Evolutionary conservation across 176 grass and related monocot species (phyloP).

Genomic region (Poa annua): DNA sequence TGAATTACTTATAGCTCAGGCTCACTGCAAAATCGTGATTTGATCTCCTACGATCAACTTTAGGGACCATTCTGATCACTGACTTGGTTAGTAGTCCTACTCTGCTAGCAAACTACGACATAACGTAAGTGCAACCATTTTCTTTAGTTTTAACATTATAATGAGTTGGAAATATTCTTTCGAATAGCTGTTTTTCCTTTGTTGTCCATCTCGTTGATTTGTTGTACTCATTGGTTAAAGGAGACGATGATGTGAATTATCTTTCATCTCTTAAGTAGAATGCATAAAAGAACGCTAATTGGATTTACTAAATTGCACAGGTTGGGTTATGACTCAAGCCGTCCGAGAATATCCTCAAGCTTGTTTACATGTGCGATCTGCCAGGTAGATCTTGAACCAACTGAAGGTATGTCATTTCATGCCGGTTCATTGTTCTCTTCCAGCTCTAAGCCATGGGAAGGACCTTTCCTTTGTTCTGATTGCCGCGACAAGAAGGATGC

Average conservation of each 20-base stretch:
- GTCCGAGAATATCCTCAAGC: conserved; percentile 52
- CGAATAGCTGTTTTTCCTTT: conserved; percentile 16
- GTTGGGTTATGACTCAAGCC: conserved; percentile 62
- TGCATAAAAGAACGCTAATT: conserved; percentile 32
- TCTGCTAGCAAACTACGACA: not conserved
- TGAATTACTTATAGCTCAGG: not conserved
- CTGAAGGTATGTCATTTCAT: conserved; percentile 84
- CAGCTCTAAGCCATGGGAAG: conserved; percentile 88
- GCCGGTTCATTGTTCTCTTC: conserved; percentile 83
- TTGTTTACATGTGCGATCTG: conserved; percentile 93
- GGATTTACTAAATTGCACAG: conserved; percentile 44
- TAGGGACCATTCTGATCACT: not conserved
- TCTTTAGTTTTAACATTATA: not conserved
- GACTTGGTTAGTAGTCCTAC: not conserved
- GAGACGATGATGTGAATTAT: not conserved
- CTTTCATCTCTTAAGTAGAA: not conserved
- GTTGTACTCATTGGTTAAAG: conserved; percentile 14
- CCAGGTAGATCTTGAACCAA: conserved; percentile 79
- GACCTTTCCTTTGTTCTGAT: conserved; percentile 83
- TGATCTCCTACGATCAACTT: not conserved
- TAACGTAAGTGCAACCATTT: not conserved
- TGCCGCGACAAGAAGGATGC: conserved; percentile 96
- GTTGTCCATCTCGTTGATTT: not conserved
- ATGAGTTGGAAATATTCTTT: not conserved
- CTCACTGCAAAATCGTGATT: not conserved